phyloP scores from a whole-genome alignment of 2,329 filamentous ascomycete genomes.

The Colletotrichum kahawae region DNA sequence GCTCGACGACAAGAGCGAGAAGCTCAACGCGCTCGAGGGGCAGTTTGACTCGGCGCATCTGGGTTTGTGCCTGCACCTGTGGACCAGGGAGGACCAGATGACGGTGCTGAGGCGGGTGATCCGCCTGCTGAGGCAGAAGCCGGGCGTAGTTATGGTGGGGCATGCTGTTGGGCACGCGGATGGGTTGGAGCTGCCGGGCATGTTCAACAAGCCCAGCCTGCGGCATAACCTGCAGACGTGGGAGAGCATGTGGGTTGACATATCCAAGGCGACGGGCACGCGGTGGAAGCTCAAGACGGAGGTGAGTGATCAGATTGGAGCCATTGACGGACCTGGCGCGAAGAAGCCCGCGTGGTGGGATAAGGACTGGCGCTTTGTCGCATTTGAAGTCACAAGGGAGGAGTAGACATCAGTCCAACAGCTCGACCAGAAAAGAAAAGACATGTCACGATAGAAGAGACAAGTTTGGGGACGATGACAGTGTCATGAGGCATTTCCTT shows the following conservation, averaged over 20 bases:
- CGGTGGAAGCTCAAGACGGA: slow-evolving; percentile 6
- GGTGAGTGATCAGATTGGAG: not conserved
- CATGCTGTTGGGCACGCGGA: slow-evolving; percentile 17
- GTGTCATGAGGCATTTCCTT: slow-evolving; percentile 23
- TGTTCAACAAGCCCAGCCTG: not conserved
- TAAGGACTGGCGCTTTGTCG: not conserved
- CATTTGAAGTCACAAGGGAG: not conserved
- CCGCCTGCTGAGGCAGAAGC: not conserved
- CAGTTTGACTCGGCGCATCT: slow-evolving; percentile 28
- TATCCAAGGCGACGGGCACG: slow-evolving; percentile 19
- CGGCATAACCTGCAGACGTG: slow-evolving; percentile 22
- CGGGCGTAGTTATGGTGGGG: slow-evolving; percentile 18
- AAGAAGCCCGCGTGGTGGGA: not conserved
- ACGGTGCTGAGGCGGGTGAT: slow-evolving; percentile 7
- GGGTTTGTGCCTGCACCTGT: slow-evolving; percentile 30
- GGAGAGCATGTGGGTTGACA: slow-evolving; percentile 20
- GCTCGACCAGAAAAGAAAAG: not conserved
- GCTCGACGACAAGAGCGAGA: slow-evolving; percentile 21
- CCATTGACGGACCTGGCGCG: not conserved
- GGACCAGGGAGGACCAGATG: slow-evolving; percentile 25
- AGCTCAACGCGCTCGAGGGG: slow-evolving; percentile 17
- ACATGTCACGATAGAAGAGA: not conserved
- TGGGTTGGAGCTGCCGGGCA: not conserved
- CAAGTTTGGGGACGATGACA: not conserved
- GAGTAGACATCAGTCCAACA: not conserved